Percentiles rank a stretch among this genome's conserved stretches.
Evolutionary conservation across 2,329 filamentous ascomycete species (phyloP).

Genomic region (Pezicula rhizophila): DNA sequence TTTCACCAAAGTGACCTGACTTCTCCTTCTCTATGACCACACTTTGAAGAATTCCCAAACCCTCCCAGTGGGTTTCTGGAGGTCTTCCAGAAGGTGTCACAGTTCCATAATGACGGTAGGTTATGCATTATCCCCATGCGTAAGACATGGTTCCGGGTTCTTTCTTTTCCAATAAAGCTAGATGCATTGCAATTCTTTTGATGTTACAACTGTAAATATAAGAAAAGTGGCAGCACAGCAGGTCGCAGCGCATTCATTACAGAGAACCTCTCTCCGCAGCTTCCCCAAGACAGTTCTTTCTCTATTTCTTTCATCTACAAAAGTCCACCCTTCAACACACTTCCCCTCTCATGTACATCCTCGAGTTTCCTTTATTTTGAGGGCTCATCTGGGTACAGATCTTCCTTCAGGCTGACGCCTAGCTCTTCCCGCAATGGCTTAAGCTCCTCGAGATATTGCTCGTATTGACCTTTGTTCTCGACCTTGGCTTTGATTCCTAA

Average conservation of each 20-base stretch:
- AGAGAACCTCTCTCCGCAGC: constrained; percentile 12
- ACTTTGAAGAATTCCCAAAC: no score
- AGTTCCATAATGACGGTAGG: no score
- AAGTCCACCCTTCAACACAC: not conserved
- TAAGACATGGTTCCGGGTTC: no score
- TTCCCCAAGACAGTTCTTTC: constrained; percentile 8
- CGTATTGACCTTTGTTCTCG: constrained; percentile 95
- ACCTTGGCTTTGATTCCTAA: constrained; percentile 98
- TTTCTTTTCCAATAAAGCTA: constrained; percentile 10
- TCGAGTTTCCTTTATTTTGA: constrained; percentile 18
- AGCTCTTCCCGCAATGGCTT: constrained; percentile 90
- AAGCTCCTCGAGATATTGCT: constrained; percentile 91
- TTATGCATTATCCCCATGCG: no score
- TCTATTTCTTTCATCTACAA: constrained; percentile 18
- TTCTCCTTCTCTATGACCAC: no score
- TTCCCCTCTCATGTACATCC: not conserved
- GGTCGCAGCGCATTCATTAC: constrained; percentile 5
- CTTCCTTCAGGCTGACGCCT: constrained; percentile 85
- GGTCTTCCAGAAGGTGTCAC: no score
- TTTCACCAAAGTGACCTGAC: no score
- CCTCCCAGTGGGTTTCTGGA: no score
- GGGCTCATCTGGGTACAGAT: constrained; percentile 67
- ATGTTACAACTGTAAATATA: constrained; percentile 27
- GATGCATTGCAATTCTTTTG: constrained; percentile 26
- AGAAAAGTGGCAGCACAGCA: constrained; percentile 21